Evolutionary conservation across 2,329 filamentous ascomycete genomes (phyloP), one percentile per base, ranked within the genome.

Genomic region (Tolypocladium pustulatum): DNA sequence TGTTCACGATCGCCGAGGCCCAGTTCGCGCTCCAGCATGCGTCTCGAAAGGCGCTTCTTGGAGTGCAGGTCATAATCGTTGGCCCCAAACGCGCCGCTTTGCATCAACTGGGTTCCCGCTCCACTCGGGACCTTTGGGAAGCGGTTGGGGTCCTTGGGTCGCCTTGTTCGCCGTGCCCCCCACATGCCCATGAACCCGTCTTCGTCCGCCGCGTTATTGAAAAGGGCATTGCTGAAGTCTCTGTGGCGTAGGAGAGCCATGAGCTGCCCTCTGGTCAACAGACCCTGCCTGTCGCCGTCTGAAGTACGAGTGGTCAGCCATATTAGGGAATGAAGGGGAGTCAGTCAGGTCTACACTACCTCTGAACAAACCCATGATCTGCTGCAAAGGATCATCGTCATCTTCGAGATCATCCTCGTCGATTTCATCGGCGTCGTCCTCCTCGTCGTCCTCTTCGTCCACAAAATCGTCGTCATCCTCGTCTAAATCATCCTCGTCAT

Each of bases 81-180:
- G 22, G 79, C 78, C 38, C 93, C 93, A 73, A 97, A 97, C 2
- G 77, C 78, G 1, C 93, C 93, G 36, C 86, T 88, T 43, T 84
- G 79, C 91, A 97, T 96, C 61, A 97, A 76, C 65, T 87, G 83
- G 55, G 73, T 78, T 9, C 94, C 93, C 61, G 84, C 80, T 13
- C 89, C 84, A 66, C 87, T 96, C 0, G 93, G 93, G 0, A 96
- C 85, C 65, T 89, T 89, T n/a, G 92, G 90, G 60, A 92, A 92
- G 52, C 83, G 75, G 61, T 85, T 72, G 2, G 79, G 79, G 59
- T 85, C 80, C n/a, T 72, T 76, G 10, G 65, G 66, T 1, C 63
- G 63, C 13, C 68, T 68, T 25, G 73, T 69, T 57, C 80, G 76
- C 54, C 80, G 73, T 38, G 77, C 71, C 46, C 78, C 73, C 65